Base-by-base conservation (phyloP, 192 early-diverging fungal species). In the Fimicolochytrium jonesii region DNA sequence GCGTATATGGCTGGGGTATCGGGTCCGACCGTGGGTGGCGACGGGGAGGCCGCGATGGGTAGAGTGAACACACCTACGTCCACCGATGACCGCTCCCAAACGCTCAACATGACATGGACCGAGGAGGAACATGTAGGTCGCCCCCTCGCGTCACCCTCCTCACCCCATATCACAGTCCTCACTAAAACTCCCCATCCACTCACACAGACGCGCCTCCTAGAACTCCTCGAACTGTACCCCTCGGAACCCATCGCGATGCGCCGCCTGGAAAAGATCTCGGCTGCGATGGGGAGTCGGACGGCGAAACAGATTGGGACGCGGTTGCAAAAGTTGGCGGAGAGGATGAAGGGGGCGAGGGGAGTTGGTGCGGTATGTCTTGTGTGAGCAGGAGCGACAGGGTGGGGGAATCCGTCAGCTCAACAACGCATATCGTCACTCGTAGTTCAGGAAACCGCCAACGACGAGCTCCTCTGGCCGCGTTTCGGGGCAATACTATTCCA, bases 111-210 rank as follows among this genome's bases (percentile, higher is more conserved):
- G 34, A 17, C 51, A 29, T 66, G 64, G 64, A 33, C 64, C 13
- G 43, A 66, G 30, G 64, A 66, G 20, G 64, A 66, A 57, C 61
- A 64, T 22, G 61, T 55, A 32, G 13, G 61, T 5, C 15, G 0
- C 53, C 1, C 25, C 26, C 33, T 23, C 53, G 0, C 22, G 13
- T n/a, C 23, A 18, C 20, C 41, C 17, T n/a, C 17, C 1, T 45
- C 11, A 28, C 25, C 22, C 20, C 15, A 6, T 25, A 32, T 45
- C 22, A 6, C n/a, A 20, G 15, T 51, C n/a, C 13, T 33, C 15
- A 15, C 30, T 15, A 10, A 0, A 41, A 28, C 2, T 37, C 13
- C 43, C 56, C 11, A 34, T 22, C 13, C 43, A 45, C 49, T 1
- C 26, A n/a, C 9, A 51, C 37, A 64, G 61, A 18, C n/a, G 39